These are phyloP conservation scores for Daldinia caldariorum DNA, from an alignment of 495 filamentous ascomycete genomes.

Conservation along the genomic window DNA sequence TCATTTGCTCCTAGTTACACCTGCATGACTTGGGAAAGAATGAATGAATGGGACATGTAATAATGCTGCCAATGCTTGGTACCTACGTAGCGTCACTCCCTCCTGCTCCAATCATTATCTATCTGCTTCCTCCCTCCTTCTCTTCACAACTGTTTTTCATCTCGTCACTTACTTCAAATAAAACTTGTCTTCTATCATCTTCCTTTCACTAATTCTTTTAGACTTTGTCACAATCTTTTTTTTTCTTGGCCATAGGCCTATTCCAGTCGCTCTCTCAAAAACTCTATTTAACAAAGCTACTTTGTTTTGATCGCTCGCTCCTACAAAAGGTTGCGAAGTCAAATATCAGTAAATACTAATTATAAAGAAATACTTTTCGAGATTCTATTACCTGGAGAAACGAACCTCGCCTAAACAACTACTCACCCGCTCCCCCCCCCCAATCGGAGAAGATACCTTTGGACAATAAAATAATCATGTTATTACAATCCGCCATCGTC, in stretches of 20 bases:
- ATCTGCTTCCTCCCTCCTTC: constrained; percentile 26
- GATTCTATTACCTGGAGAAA: constrained; percentile 14
- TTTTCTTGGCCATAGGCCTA: constrained; percentile 36
- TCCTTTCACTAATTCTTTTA: constrained; percentile 31
- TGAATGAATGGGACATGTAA: too few relatives aligned
- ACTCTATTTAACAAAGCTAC: constrained; percentile 36
- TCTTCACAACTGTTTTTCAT: constrained; percentile 39
- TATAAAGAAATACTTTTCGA: constrained; percentile 6
- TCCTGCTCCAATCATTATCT: constrained; percentile 33
- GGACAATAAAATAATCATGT: constrained; percentile 28
- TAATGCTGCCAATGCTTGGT: not conserved
- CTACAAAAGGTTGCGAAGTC: constrained; percentile 22
- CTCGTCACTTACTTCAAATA: constrained; percentile 20
- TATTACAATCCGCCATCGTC: constrained; percentile 55
- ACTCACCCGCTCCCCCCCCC: not conserved
- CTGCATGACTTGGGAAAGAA: not conserved
- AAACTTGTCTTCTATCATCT: constrained; percentile 19
- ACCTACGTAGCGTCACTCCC: constrained; percentile 18
- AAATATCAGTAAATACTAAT: constrained; percentile 18
- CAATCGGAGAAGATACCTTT: constrained; percentile 6
- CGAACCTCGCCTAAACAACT: constrained; percentile 5
- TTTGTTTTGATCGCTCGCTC: constrained; percentile 18
- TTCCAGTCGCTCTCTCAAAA: constrained; percentile 43
- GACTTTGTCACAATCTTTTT: constrained; percentile 30
- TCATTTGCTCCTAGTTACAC: not conserved